Base-by-base conservation (phyloP, 23 red algal genomes). In the Agarophyton chilense region DNA sequence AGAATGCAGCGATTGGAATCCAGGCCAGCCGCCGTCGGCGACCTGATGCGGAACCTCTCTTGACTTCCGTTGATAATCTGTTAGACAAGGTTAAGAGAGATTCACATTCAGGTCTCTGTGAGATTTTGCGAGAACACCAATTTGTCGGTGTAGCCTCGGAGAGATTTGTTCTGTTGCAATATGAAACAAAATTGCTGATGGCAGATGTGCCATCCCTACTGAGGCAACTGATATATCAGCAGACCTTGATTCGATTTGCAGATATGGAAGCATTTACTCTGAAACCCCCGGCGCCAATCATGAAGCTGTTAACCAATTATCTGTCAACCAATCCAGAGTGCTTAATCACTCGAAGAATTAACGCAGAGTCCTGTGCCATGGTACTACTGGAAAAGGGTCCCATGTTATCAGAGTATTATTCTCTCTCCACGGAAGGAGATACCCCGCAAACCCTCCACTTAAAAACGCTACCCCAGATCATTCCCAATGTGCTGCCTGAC, bases 111-210 rank as follows among this genome's bases (percentile, higher is more conserved):
- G 93, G 90, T n/a, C 52, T 96, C 28, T 72, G 62, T 9, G 53
- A 82, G 50, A 55, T 94, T 43, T 80, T 99, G 6, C 82, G 82
- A 0, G 88, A 95, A 51, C 91, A 94, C 52, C 63, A 70, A 13
- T 95, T 99, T 87, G 90, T 99, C 11, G 97, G 97, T 46, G 82
- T 90, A 4, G 76, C 81, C 18, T 89, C 81, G 4, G 35, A 55
- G 3, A 54, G 73, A 19, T 88, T 86, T 32, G 68, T 36, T 22
- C 51, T 99, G 19, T 0, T 99, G 7, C 97, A 99, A 61, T 77
- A 95, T 51, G 46, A 77, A 36, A 92, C 93, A 19, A 86, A 66
- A 84, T 77, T 99, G 24, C 38, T 99, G 35, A 72, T 91, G 18
- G 91, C 75, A 31, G 91, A 94, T 40, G 68, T 79, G 13, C 39